Base-by-base conservation (phyloP, 2,329 filamentous ascomycete species). In the Penicillium thymicola region DNA sequence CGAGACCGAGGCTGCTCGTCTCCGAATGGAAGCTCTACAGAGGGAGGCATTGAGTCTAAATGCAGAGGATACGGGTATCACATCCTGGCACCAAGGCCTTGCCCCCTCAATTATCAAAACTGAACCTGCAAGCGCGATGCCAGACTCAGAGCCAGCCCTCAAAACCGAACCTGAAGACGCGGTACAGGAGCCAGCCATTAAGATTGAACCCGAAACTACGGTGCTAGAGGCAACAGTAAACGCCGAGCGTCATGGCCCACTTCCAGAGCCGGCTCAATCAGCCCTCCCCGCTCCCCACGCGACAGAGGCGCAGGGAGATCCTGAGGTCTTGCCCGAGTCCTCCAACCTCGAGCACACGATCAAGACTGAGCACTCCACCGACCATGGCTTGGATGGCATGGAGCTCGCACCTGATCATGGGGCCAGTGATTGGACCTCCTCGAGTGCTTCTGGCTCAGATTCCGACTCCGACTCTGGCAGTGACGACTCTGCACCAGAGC, bases 401-500 rank as follows among this genome's bases (percentile, higher is more conserved):
- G 61, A 51, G 51, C 44, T 61, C 5, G 40, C 21, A 13, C 62
- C 64, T 18, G 61, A 66, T 28, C 51, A 68, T 2, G 49, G 8
- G 25, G 64, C 50, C 53, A 72, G 65, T 34, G 75, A 76, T 51
- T 75, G 70, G 64, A 76, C 74, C 2, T 75, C 73, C 4, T 76
- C 75, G 2, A 73, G 70, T 51, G 70, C 71, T 23, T 74, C 72
- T 9, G 66, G 68, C 28, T 44, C 41, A 36, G 44, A 61, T 18
- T 67, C 67, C 9, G 67, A 65, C 18, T 49, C 53, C 2, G 61
- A 65, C 28, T 59, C 55, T 34, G 67, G 68, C 5, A 65, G 62
- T 45, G 68, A 69, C 25, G 73, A 73, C 56, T 70, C 70, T 11
- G 70, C 72, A 5, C 78, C 78, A 10, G 77, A 79, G 54, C 64